Evolutionary conservation across 2,329 filamentous ascomycete species (phyloP), one percentile per base, ranked within the genome.

Genomic region (Fusarium anthophilum): DNA sequence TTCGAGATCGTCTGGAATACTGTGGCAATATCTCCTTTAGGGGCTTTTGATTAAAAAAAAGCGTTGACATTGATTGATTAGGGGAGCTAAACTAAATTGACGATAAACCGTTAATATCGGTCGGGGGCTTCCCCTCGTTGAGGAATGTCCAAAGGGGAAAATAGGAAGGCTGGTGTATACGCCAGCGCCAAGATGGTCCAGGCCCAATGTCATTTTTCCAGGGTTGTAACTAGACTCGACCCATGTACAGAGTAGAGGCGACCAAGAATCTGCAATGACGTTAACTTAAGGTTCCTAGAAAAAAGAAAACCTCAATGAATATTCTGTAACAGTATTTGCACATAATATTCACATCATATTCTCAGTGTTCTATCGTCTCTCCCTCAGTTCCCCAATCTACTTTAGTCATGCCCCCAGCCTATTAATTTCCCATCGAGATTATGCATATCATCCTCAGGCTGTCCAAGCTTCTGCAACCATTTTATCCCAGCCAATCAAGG

Each of bases 71-170:
- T 55, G 41, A 67, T 44, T 28, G 13, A 38, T 69, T 43, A 68
- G 62, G 48, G 30, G 37, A 69, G 48, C 66, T 70, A 70, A 70
- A 70, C 45, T 48, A 43, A 69, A 57, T 65, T 64, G 32, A 54
- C 51, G 39, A 55, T 55, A 41, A 55, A 28, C 51, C 59, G 24
- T 69, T 70, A 55, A 69, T 66, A 59, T 70, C 67, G 63, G 48
- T 51, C 48, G 30, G 30, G 65, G 66, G 54, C 35, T 66, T 65
- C 66, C 59, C 67, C 66, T 70, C 67, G 26, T 58, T 53, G 32
- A 66, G 66, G 60, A 41, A 59, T 55, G 45, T 66, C 60, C 28
- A 70, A 65, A 59, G 67, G 67, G 51, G 58, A 70, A 69, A 70
- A 66, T 70, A 41, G 44, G 67, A 69, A 66, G 67, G 67, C 50